Conservation (phyloP, 257 asterid species). For the Solanum chiquidenum region DNA sequence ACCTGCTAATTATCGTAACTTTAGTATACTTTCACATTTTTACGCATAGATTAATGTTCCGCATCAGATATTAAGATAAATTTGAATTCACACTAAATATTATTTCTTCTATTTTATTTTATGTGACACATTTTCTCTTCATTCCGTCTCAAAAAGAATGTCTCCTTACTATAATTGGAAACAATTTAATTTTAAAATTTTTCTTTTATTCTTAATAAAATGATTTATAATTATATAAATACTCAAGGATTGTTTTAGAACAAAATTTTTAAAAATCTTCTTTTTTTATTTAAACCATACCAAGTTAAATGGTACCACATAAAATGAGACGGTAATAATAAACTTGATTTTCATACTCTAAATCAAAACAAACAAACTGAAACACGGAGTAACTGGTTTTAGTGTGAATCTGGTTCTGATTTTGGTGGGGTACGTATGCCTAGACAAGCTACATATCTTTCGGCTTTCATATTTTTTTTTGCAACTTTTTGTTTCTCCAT, state of each 20-base stretch:
- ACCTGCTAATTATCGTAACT: not conserved
- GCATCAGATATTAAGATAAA: not conserved
- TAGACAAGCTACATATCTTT: constrained; percentile 26
- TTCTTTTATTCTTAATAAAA: too few species aligned
- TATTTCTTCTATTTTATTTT: too few species aligned
- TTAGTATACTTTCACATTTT: not conserved
- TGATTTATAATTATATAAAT: too few species aligned
- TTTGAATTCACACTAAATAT: not conserved
- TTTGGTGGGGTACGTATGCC: constrained; percentile 12
- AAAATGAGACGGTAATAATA: not conserved
- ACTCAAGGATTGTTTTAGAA: too few species aligned
- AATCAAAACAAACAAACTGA: not conserved
- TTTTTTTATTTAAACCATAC: rapidly evolving
- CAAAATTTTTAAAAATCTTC: rapidly evolving
- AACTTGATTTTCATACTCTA: not conserved
- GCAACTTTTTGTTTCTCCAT: not conserved
- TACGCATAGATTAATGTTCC: not conserved
- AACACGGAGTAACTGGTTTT: not conserved
- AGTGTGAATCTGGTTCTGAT: constrained; percentile 22
- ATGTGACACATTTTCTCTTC: too few species aligned
- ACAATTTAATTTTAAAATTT: too few species aligned
- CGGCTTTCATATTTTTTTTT: constrained; percentile 15
- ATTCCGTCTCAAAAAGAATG: too few species aligned
- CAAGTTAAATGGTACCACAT: too few species aligned
- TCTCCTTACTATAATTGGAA: rapidly evolving